phyloP scores from a whole-genome alignment of 1,284 basidiomycete species.

The Pisolithus thermaeus region DNA sequence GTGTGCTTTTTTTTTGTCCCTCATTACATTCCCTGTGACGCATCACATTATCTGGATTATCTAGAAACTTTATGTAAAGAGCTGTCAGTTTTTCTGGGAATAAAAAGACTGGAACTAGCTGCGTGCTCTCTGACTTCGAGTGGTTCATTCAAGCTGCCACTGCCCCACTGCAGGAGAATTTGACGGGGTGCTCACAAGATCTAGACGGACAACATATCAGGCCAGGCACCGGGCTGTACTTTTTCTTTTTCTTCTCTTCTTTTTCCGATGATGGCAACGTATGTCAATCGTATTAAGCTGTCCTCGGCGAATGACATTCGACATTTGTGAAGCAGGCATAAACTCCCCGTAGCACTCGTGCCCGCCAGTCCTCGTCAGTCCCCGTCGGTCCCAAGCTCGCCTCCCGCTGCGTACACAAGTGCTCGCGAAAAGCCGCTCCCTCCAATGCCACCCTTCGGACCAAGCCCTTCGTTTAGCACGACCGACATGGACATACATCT shows the following conservation, averaged over 20 bases:
- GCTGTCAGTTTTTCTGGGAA: background rate
- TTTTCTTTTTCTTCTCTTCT: background rate
- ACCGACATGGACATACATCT: conserved; percentile 24
- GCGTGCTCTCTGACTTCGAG: no score
- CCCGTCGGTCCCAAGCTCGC: conserved; percentile 25
- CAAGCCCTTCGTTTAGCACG: conserved; percentile 13
- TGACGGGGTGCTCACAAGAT: no score
- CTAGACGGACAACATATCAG: background rate
- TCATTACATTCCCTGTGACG: background rate
- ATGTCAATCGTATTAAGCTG: conserved; percentile 11
- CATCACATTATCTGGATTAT: background rate
- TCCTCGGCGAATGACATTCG: background rate
- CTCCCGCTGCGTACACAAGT: conserved; percentile 8
- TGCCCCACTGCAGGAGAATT: no score
- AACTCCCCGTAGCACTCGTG: conserved; percentile 18
- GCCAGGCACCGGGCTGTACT: background rate
- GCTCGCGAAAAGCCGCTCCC: conserved; percentile 22
- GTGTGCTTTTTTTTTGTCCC: background rate
- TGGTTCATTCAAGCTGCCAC: no score
- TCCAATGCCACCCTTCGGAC: conserved; percentile 14
- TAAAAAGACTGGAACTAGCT: background rate
- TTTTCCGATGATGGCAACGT: conserved; percentile 15
- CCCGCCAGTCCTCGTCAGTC: conserved; percentile 19
- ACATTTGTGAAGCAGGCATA: conserved; percentile 13
- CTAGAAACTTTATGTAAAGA: background rate